phyloP scores from a whole-genome alignment of 2,329 filamentous ascomycete species.

The Penicillium sp. region DNA sequence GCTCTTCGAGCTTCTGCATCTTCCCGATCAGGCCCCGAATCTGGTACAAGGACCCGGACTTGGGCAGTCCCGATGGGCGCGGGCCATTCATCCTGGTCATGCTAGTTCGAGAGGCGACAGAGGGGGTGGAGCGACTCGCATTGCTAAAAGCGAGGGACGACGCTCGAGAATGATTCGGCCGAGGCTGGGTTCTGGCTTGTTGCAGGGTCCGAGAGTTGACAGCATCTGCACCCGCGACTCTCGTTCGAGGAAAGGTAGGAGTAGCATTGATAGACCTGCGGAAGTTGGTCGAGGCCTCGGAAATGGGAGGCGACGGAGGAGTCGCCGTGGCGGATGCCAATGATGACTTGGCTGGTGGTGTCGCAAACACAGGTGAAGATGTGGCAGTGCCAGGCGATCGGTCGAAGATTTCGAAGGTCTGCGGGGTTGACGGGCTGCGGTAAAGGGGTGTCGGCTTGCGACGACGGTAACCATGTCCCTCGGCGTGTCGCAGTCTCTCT shows the following conservation, averaged over 20 bases:
- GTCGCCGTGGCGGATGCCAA: conserved; percentile 69
- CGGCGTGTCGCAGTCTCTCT: conserved; percentile 81
- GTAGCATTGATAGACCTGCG: conserved; percentile 55
- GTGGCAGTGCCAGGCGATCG: conserved; percentile 75
- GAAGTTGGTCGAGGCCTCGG: conserved; percentile 71
- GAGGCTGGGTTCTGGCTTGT: conserved; percentile 41
- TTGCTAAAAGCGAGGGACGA: conserved; percentile 59
- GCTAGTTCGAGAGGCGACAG: conserved; percentile 40
- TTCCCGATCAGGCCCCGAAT: conserved; percentile 92
- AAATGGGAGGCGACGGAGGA: conserved; percentile 91
- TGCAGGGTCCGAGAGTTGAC: conserved; percentile 56
- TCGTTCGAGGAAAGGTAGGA: conserved; percentile 47
- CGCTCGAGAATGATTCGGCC: conserved; percentile 53
- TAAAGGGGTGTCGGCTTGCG: conserved; percentile 53
- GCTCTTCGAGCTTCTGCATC: conserved; percentile 93
- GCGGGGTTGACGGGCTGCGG: conserved; percentile 52
- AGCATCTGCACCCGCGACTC: conserved; percentile 49
- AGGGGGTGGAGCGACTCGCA: conserved; percentile 46
- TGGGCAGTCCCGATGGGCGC: conserved; percentile 50
- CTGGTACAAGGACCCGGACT: conserved; percentile 78
- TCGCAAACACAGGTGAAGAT: conserved; percentile 89
- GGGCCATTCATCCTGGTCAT: conserved; percentile 48
- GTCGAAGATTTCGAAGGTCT: conserved; percentile 70
- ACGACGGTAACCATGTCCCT: conserved; percentile 52
- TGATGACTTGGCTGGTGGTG: conserved; percentile 72